Conservation (phyloP, 129 eudicot genomes). For the Cynara cardunculus region DNA sequence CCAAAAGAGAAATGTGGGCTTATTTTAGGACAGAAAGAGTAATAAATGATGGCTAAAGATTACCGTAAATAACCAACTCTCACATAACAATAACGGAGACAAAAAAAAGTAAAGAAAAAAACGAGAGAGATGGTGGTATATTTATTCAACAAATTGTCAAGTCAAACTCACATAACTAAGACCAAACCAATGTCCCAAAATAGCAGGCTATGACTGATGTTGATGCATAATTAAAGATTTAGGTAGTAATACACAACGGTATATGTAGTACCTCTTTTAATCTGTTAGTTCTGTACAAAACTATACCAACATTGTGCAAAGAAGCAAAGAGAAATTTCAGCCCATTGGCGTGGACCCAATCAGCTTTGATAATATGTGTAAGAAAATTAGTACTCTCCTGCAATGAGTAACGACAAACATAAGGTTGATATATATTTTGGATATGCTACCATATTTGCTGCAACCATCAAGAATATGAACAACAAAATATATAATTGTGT, state of each 20-base stretch:
- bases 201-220: background rate
- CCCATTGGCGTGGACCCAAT: constrained; percentile 55
- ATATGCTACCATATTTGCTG: background rate
- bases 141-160: background rate
- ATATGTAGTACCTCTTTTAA: constrained; percentile 62
- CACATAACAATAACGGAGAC: background rate
- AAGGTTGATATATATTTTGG: constrained; percentile 8
- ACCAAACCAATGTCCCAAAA: background rate
- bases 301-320: constrained; percentile 68
- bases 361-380: constrained; percentile 45
- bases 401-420: constrained; percentile 21
- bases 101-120: background rate
- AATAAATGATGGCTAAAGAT: background rate
- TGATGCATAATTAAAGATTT: background rate
- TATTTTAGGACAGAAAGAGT: background rate
- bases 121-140: background rate
- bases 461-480: background rate
- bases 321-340: constrained; percentile 60
- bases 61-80: background rate
- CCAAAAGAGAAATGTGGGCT: background rate
- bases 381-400: constrained; percentile 53
- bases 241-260: background rate
- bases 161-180: background rate
- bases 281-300: constrained; percentile 49
- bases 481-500: background rate